These are phyloP conservation scores for Suillus variegatus DNA, from an alignment of 768 basidiomycete species.

Conservation along the genomic window DNA sequence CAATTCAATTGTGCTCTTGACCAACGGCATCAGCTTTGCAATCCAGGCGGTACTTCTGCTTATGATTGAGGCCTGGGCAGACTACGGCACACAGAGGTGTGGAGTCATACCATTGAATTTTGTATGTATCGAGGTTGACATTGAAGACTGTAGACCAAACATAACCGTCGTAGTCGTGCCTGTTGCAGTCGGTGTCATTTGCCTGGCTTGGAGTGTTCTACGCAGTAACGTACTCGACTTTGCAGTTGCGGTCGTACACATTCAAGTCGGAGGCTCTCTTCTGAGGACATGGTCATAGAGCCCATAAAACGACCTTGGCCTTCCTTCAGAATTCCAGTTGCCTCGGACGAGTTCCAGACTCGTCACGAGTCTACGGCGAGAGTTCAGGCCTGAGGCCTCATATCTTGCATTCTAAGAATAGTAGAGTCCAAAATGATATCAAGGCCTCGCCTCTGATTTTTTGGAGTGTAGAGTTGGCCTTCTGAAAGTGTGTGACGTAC, in stretches of 20 bases:
- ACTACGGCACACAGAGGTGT: conserved; percentile 80
- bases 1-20: conserved; percentile 76
- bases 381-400: background rate
- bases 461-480: background rate
- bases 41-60: conserved; percentile 70
- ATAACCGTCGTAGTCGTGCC: conserved; percentile 77
- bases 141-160: conserved; percentile 52
- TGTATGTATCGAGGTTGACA: conserved; percentile 6
- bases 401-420: background rate
- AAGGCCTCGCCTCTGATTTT: background rate
- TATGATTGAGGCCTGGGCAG: conserved; percentile 75
- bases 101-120: background rate
- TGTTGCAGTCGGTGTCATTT: conserved; percentile 65
- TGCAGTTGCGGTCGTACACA: conserved; percentile 47
- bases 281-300: background rate
- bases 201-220: conserved; percentile 60
- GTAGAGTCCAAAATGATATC: background rate
- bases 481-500: background rate
- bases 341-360: background rate
- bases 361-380: too few relatives aligned
- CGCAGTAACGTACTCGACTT: conserved; percentile 71
- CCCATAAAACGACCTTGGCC: background rate
- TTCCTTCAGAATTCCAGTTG: background rate
- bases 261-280: conserved; percentile 3
- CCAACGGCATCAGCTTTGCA: conserved; percentile 64